Conservation (phyloP, 306 rosid genomes). For the Lathyrus sativus region DNA sequence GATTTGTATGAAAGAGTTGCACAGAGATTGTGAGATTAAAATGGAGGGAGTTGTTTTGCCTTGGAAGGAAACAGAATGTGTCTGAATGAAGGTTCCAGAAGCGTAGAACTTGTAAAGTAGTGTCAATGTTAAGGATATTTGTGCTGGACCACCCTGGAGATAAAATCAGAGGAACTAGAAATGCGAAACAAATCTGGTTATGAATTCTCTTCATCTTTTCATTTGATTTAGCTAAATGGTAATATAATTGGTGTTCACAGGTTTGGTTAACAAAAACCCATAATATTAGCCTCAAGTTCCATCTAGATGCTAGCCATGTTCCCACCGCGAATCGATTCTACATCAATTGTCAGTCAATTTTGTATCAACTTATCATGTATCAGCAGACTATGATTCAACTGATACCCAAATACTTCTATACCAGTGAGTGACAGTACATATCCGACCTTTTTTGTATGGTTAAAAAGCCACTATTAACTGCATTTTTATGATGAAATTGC, state of each 20-base stretch:
- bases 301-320: too few species aligned
- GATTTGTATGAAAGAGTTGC: constrained; percentile 93
- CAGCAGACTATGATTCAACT: too few species aligned
- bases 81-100: constrained; percentile 16
- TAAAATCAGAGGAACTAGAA: constrained; percentile 1
- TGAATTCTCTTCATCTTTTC: constrained; percentile 15
- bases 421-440: too few species aligned
- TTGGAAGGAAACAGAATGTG: constrained; percentile 26
- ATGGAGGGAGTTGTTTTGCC: constrained; percentile 5
- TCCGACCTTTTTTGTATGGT: too few species aligned
- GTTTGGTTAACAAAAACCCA: constrained; percentile 11
- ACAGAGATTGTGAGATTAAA: constrained; percentile 67
- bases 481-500: too few species aligned
- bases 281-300: too few species aligned
- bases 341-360: too few species aligned
- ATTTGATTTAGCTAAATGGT: constrained; percentile 11
- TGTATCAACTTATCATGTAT: too few species aligned
- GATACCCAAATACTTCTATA: too few species aligned
- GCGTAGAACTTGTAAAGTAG: constrained; percentile 39
- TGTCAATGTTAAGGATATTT: constrained; percentile 24
- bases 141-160: constrained; percentile 4
- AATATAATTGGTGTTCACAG: neutral
- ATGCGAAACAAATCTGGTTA: constrained; percentile 19
- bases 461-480: too few species aligned
- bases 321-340: too few species aligned